phyloP scores from a whole-genome alignment of 805 yeast genomes.

The Wickerhamiella alocasiicola region DNA sequence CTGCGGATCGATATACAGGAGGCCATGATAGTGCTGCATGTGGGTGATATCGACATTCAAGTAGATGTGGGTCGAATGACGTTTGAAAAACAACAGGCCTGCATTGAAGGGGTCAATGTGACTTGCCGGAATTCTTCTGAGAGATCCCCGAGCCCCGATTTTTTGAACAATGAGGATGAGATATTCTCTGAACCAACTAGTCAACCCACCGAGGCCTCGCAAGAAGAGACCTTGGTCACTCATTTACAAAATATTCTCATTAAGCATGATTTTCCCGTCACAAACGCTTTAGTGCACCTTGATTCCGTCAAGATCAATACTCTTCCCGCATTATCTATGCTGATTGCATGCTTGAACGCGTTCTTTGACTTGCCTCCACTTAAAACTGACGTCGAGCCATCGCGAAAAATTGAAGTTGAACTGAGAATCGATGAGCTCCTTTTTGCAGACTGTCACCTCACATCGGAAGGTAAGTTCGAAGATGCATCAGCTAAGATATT shows the following conservation, averaged over 20 bases:
- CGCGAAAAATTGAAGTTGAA: neutral
- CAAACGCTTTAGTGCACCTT: neutral
- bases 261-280: conserved; percentile 2
- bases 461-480: conserved; percentile 4
- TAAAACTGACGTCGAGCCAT: neutral
- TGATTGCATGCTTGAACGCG: conserved; percentile 11
- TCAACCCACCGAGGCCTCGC: neutral
- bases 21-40: conserved; percentile 15
- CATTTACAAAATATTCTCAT: neutral
- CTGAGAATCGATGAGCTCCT: neutral
- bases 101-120: conserved; percentile 1
- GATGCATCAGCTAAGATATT: neutral
- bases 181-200: neutral
- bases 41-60: conserved; percentile 14
- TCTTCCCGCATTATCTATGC: conserved; percentile 2
- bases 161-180: neutral
- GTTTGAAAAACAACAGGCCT: conserved; percentile 1
- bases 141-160: neutral
- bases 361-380: conserved; percentile 1
- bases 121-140: neutral
- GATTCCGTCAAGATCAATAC: conserved; percentile 12
- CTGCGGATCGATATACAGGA: conserved; percentile 19
- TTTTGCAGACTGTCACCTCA: conserved; percentile 6
- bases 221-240: neutral
- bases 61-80: neutral